phyloP scores from a whole-genome alignment of 768 basidiomycete genomes.

The Pholiota conissans region DNA sequence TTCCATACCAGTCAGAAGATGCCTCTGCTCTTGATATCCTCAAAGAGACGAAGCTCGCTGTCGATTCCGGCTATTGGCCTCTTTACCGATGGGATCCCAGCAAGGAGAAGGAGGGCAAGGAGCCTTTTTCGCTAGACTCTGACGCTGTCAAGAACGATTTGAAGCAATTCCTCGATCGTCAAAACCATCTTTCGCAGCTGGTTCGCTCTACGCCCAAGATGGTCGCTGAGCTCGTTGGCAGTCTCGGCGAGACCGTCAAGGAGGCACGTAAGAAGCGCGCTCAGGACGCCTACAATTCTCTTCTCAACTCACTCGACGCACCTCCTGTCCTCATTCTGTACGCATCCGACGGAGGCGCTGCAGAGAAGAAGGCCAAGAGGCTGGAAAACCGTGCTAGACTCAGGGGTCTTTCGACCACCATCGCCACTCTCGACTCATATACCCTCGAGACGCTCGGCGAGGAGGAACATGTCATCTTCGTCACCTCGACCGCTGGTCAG shows the following conservation, averaged over 20 bases:
- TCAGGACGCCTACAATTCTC: conserved; percentile 78
- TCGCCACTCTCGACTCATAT: conserved; percentile 81
- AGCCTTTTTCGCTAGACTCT: conserved; percentile 91
- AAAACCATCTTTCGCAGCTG: conserved; percentile 96
- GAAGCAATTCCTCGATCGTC: conserved; percentile 89
- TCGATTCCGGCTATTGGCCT: conserved; percentile 97
- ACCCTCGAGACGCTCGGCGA: conserved; percentile 71
- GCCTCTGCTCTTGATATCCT: conserved; percentile 84
- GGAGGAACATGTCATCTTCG: conserved; percentile 78
- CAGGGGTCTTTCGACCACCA: conserved; percentile 75
- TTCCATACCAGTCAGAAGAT: conserved; percentile 82
- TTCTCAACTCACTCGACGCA: conserved; percentile 83
- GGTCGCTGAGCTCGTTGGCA: conserved; percentile 80
- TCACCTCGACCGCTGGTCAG: conserved; percentile 94
- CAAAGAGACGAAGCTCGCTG: conserved; percentile 96
- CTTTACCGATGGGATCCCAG: conserved; percentile 96
- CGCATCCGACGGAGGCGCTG: conserved; percentile 91
- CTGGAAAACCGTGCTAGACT: conserved; percentile 80
- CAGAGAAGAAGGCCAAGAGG: conserved; percentile 95
- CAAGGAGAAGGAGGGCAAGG: conserved; percentile 71
- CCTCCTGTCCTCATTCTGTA: conserved; percentile 89
- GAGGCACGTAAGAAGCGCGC: conserved; percentile 83
- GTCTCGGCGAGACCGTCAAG: conserved; percentile 80
- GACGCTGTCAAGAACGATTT: conserved; percentile 93
- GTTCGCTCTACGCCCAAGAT: conserved; percentile 78